These are phyloP conservation scores for Barbatosphaeria neglecta DNA, from an alignment of 495 filamentous ascomycete species.

Conservation along the genomic window DNA sequence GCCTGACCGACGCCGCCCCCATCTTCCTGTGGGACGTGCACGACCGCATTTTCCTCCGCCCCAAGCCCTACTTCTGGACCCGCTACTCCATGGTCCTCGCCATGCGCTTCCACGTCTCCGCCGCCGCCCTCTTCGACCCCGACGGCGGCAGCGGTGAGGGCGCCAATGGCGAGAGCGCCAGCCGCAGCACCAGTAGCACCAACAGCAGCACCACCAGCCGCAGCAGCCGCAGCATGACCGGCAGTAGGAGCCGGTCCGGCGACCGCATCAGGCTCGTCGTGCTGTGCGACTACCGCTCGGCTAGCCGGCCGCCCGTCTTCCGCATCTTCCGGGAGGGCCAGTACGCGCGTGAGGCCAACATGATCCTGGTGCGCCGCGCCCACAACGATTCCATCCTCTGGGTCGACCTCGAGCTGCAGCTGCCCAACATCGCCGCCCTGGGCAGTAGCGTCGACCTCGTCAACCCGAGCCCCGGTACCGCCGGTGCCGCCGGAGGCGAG, in stretches of 20 bases:
- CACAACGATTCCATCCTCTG: neutral
- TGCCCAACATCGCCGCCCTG: neutral
- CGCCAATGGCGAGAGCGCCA: neutral
- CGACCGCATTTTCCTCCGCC: conserved; percentile 3
- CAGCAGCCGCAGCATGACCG: too few relatives aligned
- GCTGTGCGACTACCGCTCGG: neutral
- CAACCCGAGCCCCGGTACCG: neutral
- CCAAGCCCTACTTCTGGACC: conserved; percentile 2
- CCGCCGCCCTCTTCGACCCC: neutral
- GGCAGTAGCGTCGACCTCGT: neutral
- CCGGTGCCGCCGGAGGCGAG: neutral
- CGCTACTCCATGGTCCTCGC: conserved; percentile 6
- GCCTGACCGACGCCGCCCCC: neutral
- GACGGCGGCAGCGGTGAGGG: neutral
- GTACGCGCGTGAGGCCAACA: neutral
- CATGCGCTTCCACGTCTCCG: neutral
- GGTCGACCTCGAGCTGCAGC: neutral
- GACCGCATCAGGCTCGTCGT: neutral
- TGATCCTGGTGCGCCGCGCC: neutral
- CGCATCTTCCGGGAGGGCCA: neutral
- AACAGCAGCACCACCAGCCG: neutral
- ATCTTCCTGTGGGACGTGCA: conserved; percentile 4
- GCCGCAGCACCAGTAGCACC: neutral
- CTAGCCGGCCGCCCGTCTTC: neutral
- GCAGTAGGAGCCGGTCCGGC: too few relatives aligned